Percentiles rank a stretch among this genome's conserved stretches.
Evolutionary conservation across 108 stramenopile species (phyloP).

Genomic region (Cyclotella sp.): DNA sequence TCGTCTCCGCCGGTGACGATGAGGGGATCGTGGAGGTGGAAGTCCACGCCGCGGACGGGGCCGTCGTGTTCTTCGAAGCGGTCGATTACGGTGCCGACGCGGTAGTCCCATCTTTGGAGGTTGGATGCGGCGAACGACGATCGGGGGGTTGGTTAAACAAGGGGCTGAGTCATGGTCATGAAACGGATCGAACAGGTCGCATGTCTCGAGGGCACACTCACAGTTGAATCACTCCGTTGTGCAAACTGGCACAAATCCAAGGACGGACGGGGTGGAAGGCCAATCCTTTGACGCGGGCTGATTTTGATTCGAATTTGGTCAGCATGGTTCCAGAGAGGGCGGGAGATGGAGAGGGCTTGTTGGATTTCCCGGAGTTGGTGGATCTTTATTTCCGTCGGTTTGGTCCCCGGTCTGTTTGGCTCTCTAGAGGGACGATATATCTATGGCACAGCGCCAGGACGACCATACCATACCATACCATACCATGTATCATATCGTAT

Average conservation of each 20-base stretch:
- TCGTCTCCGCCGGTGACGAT: conserved; percentile 99
- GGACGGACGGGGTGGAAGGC: conserved; percentile 99
- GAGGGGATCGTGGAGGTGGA: conserved; percentile 94
- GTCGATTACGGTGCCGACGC: conserved; percentile 98
- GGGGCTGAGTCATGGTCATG: conserved; percentile 1
- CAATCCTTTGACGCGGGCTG: conserved; percentile 98
- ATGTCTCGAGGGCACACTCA: too few relatives aligned
- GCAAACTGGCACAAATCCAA: conserved; percentile 98
- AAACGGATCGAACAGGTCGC: neutral
- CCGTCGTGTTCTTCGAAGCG: conserved; percentile 99
- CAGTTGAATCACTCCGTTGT: conserved; percentile 98
- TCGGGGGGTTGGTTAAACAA: neutral
- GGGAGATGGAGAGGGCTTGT: neutral
- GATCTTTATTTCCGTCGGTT: too few relatives aligned
- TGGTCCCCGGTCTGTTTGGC: too few relatives aligned
- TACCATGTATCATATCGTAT: too few relatives aligned
- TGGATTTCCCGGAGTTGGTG: too few relatives aligned
- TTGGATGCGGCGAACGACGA: neutral
- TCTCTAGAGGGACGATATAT: too few relatives aligned
- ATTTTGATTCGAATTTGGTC: conserved; percentile 98
- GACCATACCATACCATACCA: too few relatives aligned
- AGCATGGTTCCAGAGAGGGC: conserved; percentile 66
- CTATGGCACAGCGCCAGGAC: too few relatives aligned
- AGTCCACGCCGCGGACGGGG: conserved; percentile 99
- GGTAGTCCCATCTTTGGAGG: conserved; percentile 95